Base-by-base conservation (phyloP, 192 early-diverging fungal species). In the Coemansia sp. region DNA sequence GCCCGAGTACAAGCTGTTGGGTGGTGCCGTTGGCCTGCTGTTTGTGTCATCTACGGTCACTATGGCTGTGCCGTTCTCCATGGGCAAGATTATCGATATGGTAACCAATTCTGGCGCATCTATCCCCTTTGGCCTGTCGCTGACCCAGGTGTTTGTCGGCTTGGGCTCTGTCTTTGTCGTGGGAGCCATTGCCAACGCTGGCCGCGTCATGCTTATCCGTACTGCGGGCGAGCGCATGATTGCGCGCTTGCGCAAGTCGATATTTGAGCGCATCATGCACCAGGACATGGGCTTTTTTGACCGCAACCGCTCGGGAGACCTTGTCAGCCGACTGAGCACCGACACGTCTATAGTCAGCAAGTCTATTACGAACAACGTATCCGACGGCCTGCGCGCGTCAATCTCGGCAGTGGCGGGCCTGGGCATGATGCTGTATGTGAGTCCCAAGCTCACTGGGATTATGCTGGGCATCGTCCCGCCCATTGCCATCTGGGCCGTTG, bases 301-400 rank as follows among this genome's bases (percentile, higher is more conserved):
- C 68, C 71, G 67, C 62, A 84, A 88, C 75, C 79, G 81, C 43
- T 81, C 84, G 38, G 93, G 93, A 43, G 93, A 93, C 64, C 86
- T 96, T 27, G 87, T 93, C 18, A 92, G 90, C 36, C 88, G 93
- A 24, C 79, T 96, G 61, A 89, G 90, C 38, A 87, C 84, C 2
- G 95, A 95, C 77, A 93, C 93, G 15, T 77, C 86, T 38, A 80
- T 92, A 29, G 90, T 94, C 63, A 90, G 91, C 70, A 90, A 90
- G 71, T 88, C 90, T 60, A 70, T 94, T 31, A 93, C 89, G 0
- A 89, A 89, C 69, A 92, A 92, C 68, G 82, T 94, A 47, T 87
- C 87, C 18, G 92, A 94, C 62, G 92, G 91, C 2, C 75, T 94
- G 62, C 73, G 92, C 2, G 85, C 87, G 31, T 36, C 82, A 6